Base-by-base conservation (phyloP, 1,284 basidiomycete genomes). In the Moesziomyces globuligerus region DNA sequence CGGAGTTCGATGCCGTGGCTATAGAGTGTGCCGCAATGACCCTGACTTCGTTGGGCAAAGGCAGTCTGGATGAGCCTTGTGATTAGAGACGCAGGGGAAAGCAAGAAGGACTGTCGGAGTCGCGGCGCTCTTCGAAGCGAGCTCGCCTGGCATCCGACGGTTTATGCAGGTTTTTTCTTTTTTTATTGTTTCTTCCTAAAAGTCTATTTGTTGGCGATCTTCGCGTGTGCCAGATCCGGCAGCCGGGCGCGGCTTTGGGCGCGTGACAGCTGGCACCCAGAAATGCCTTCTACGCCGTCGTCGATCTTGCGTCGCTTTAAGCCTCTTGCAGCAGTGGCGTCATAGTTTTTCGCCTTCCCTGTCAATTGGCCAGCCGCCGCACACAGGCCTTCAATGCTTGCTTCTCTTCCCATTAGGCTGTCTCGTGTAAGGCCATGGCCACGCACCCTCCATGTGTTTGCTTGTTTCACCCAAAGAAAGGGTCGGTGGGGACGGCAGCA, bases 191-290 rank as follows among this genome's bases (percentile, higher is more conserved):
- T 17, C 15, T 34, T 34, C n/a, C n/a, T n/a, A n/a, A n/a, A n/a
- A n/a, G n/a, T n/a, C n/a, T n/a, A n/a, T n/a, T n/a, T n/a, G n/a
- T n/a, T n/a, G n/a, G n/a, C n/a, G n/a, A n/a, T n/a, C n/a, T n/a
- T n/a, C n/a, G n/a, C n/a, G n/a, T n/a, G n/a, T n/a, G n/a, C n/a
- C n/a, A n/a, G n/a, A n/a, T n/a, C n/a, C n/a, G n/a, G n/a, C n/a
- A n/a, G n/a, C n/a, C n/a, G n/a, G n/a, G n/a, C n/a, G 39, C 7
- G 21, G 21, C 10, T 20, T 20, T 41, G 39, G 39, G 39, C 39
- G 39, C 39, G 5, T 41, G 39, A 41, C 39, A 24, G 39, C 39
- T 15, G 18, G n/a, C n/a, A n/a, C n/a, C n/a, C n/a, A n/a, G n/a
- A n/a, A n/a, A n/a, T n/a, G n/a, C n/a, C n/a, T n/a, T n/a, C n/a